Percentiles rank a stretch among this genome's conserved stretches.
Conservation (phyloP, 352 stramenopile genomes). For the Peronospora belbahrii region DNA sequence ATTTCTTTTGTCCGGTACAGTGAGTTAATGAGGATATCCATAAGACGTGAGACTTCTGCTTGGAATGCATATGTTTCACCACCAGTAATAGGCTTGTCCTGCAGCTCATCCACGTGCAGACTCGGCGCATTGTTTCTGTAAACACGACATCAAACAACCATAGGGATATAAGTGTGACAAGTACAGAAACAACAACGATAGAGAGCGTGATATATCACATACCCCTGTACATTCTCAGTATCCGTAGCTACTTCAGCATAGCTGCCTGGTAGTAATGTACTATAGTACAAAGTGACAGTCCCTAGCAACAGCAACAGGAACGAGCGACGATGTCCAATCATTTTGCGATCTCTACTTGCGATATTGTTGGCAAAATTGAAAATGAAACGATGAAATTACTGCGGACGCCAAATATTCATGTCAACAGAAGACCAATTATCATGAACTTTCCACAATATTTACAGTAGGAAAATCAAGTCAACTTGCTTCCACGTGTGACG, state of each 20-base stretch:
- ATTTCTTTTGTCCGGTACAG: constrained; percentile 97
- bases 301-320: constrained; percentile 35
- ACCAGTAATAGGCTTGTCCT: constrained; percentile 28
- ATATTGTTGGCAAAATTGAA: constrained; percentile 14
- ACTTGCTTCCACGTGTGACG: constrained; percentile 7
- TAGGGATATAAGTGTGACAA: too few species aligned
- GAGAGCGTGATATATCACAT: not conserved
- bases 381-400: constrained; percentile 12
- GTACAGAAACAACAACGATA: not conserved
- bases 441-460: too few species aligned
- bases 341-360: constrained; percentile 2
- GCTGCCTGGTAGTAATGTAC: constrained; percentile 13
- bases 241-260: constrained; percentile 32
- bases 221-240: constrained; percentile 37
- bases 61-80: constrained; percentile 91
- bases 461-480: not conserved
- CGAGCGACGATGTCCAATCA: constrained; percentile 11
- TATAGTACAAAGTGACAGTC: constrained; percentile 30
- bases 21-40: constrained; percentile 99
- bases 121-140: constrained; percentile 27
- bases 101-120: constrained; percentile 40
- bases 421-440: too few species aligned
- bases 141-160: too few species aligned
- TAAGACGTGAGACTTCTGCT: constrained; percentile 96
- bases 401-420: too few species aligned